Conservation (phyloP, 257 asterid genomes). For the Jacaranda mimosifolia region DNA sequence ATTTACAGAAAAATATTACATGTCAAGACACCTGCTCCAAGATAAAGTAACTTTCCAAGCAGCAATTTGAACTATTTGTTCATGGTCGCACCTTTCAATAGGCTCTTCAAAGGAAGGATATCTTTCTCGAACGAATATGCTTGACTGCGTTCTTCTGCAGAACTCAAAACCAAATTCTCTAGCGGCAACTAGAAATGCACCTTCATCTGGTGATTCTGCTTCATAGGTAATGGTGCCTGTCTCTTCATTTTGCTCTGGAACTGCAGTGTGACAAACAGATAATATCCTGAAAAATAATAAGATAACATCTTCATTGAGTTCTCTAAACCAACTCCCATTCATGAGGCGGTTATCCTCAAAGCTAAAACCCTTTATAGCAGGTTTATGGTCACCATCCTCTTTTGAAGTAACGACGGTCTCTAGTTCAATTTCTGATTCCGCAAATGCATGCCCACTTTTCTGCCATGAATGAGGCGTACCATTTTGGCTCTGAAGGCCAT, state of each 20-base stretch:
- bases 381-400: conserved; percentile 55
- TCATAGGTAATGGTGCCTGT: conserved; percentile 77
- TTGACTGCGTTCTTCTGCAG: conserved; percentile 90
- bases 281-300: conserved; percentile 83
- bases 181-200: conserved; percentile 94
- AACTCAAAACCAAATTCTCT: conserved; percentile 98
- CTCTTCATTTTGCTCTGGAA: conserved; percentile 86
- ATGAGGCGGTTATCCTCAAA: conserved; percentile 89
- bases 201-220: conserved; percentile 99
- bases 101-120: conserved; percentile 77
- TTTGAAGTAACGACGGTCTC: conserved; percentile 68
- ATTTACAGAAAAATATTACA: conserved; percentile 28
- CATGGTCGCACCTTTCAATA: conserved; percentile 70
- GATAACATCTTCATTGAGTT: conserved; percentile 68
- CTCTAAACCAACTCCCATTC: conserved; percentile 89
- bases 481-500: conserved; percentile 59
- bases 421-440: conserved; percentile 72
- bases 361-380: conserved; percentile 86
- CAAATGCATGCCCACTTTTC: conserved; percentile 46
- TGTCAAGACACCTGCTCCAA: conserved; percentile 31
- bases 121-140: conserved; percentile 78
- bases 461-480: conserved; percentile 56
- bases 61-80: conserved; percentile 20
- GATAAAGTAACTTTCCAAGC: conserved; percentile 1
- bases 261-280: conserved; percentile 93